Evolutionary conservation across 2,329 filamentous ascomycete species (phyloP).

Genomic region (Sporothrix brunneoviolacea): DNA sequence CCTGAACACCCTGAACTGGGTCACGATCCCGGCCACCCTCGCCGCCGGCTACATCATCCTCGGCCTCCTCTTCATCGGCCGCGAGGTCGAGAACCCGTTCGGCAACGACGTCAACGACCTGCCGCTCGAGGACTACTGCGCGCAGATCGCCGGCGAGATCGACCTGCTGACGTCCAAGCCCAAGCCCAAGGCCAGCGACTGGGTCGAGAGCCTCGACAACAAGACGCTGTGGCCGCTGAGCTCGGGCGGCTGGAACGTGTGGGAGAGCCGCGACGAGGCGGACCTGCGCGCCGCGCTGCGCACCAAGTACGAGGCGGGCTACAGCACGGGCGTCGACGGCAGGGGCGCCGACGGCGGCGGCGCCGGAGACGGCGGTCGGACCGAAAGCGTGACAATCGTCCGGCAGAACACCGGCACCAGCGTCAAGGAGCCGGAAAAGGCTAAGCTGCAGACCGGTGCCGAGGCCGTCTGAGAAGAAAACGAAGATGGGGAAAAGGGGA

Average conservation of each 20-base stretch:
- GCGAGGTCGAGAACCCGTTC: slow-evolving; percentile 64
- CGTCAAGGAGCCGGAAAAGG: too few relatives aligned
- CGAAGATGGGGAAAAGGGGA: too few relatives aligned
- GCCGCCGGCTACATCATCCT: slow-evolving; percentile 65
- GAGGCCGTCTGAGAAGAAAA: too few relatives aligned
- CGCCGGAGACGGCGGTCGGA: too few relatives aligned
- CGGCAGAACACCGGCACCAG: too few relatives aligned
- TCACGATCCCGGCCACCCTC: slow-evolving; percentile 63
- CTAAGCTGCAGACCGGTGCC: too few relatives aligned
- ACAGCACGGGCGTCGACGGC: too few relatives aligned
- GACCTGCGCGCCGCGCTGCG: too few relatives aligned
- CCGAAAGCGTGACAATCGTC: too few relatives aligned
- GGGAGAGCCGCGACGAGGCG: slow-evolving; percentile 33
- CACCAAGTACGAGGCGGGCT: too few relatives aligned
- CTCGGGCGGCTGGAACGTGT: slow-evolving; percentile 37
- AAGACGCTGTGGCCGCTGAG: slow-evolving; percentile 34
- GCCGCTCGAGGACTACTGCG: slow-evolving; percentile 57
- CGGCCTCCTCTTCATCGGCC: slow-evolving; percentile 57
- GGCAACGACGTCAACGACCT: slow-evolving; percentile 62
- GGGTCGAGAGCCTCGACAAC: slow-evolving; percentile 33
- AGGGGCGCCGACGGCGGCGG: too few relatives aligned
- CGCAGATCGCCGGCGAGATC: slow-evolving; percentile 55
- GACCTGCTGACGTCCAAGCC: slow-evolving; percentile 53
- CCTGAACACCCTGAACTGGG: slow-evolving; percentile 49
- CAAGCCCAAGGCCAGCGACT: slow-evolving; percentile 43